A percentile compares a stretch with the other conserved stretches of the same genome.
These are phyloP conservation scores for Trametes cingulata DNA, from an alignment of 768 basidiomycete genomes.

Conservation along the genomic window DNA sequence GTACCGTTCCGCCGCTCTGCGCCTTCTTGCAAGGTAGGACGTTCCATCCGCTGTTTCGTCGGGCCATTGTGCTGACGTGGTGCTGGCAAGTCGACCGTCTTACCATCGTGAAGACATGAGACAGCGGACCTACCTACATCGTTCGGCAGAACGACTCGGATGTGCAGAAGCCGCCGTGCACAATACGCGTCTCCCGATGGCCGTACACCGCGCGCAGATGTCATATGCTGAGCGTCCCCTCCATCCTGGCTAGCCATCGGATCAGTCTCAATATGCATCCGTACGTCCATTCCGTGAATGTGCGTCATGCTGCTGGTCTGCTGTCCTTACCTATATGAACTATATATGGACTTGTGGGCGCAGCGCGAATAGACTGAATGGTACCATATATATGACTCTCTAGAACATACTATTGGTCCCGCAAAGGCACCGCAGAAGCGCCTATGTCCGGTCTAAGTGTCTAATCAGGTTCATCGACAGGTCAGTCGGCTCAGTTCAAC, in stretches of 20 bases:
- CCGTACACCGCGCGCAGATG: no score
- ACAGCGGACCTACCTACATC: no score
- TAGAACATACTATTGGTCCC: background rate
- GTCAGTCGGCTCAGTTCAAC: no score
- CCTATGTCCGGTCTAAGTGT: background rate
- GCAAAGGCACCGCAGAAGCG: background rate
- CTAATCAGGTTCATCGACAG: background rate
- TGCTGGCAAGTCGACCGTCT: background rate
- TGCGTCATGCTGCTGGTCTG: background rate
- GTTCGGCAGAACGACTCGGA: no score
- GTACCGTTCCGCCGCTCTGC: background rate
- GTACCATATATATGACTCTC: background rate
- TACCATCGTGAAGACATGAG: background rate
- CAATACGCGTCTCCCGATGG: no score
- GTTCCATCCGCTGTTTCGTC: slow-evolving; percentile 1
- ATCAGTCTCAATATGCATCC: no score
- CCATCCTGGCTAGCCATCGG: no score
- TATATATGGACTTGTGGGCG: background rate
- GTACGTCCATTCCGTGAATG: background rate
- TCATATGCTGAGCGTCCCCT: no score
- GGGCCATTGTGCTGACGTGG: background rate
- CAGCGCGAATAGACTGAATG: slow-evolving; percentile 11
- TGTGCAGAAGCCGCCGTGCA: no score
- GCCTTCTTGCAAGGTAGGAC: background rate
- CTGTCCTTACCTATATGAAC: background rate